A percentile compares a stretch with the other conserved stretches of the same genome.
These are phyloP conservation scores for Eragrostis nindensis DNA, from an alignment of 176 grass and related monocot genomes.

Conservation along the genomic window DNA sequence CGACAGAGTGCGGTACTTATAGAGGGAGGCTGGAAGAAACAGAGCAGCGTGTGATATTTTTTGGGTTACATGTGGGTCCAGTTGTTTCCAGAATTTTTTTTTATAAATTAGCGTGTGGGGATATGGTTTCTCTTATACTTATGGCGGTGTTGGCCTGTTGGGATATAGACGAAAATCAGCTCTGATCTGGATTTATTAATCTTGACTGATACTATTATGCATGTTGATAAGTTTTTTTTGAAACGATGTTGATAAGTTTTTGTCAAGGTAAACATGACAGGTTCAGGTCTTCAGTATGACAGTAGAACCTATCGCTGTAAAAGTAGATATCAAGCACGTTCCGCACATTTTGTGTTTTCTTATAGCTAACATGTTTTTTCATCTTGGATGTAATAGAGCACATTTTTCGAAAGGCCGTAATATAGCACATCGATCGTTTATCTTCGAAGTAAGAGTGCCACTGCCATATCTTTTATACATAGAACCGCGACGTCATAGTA, in stretches of 20 bases:
- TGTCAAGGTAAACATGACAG: not conserved
- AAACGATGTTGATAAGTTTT: not conserved
- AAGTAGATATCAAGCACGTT: too few relatives aligned
- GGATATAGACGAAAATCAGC: too few relatives aligned
- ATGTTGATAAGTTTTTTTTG: not conserved
- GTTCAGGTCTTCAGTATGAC: not conserved
- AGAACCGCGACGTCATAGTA: too few relatives aligned
- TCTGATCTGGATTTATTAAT: too few relatives aligned
- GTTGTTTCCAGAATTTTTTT: constrained; percentile 16
- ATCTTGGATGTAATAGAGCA: too few relatives aligned
- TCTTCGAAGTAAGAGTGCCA: too few relatives aligned
- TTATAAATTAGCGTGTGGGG: not conserved
- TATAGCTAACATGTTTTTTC: too few relatives aligned
- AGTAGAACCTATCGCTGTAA: not conserved
- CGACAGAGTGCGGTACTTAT: constrained; percentile 33
- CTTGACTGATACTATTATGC: too few relatives aligned
- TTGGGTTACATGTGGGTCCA: not conserved
- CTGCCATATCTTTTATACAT: too few relatives aligned
- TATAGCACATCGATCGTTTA: too few relatives aligned
- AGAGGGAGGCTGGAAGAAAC: constrained; percentile 4
- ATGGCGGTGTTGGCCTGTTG: not conserved
- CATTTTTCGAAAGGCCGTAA: too few relatives aligned
- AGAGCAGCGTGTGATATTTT: constrained; percentile 22
- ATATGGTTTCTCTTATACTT: constrained; percentile 5
- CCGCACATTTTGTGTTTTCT: too few relatives aligned